Evolutionary conservation across 2,329 filamentous ascomycete species (phyloP), one percentile per base, ranked within the genome.

Genomic region (Phaeosphaeria sp.): DNA sequence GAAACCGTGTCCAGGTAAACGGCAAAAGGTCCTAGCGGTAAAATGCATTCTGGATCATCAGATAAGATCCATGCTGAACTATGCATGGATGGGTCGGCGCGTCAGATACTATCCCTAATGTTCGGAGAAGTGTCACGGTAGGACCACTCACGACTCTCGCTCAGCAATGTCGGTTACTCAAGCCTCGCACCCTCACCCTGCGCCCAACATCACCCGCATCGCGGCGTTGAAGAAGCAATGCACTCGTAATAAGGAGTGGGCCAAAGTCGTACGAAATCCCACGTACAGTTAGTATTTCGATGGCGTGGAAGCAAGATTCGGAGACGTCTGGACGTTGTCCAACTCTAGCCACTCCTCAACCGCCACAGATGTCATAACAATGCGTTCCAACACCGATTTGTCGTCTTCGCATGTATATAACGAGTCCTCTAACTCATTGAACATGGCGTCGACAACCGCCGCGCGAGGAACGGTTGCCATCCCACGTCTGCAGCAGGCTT

Each of bases 401-500:
- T 11, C 3, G 6, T 36, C 13, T 36, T 15, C 9, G 13, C 7
- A 15, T 36, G 6, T 3, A 6, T 13, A 36, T 36, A 11, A 15
- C 7, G 46, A 47, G 23, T 17, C 17, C 1, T 17, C 22, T 23
- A 11, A 23, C 20, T 22, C 13, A 7, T n/a, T 25, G 48, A 42
- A 42, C 10, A 50, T 58, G 56, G 44, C 56, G 6, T 49, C 21
- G 42, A 55, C 27, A 41, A 27, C 48, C 17, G 30, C 36, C 7
- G 27, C n/a, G 25, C 47, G 36, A 27, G 15, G 53, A 17, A 68
- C 64, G 33, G 60, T 71, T 4, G 61, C 65, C 9, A 71, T 71
- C 30, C 68, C 68, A 20, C 66, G 66, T 22, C 49, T 71, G 23
- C 62, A 50, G 30, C 56, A 59, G 21, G 47, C 47, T 1, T 46